Conservation (phyloP, 306 rosid species). For the Quercus bicolor region DNA sequence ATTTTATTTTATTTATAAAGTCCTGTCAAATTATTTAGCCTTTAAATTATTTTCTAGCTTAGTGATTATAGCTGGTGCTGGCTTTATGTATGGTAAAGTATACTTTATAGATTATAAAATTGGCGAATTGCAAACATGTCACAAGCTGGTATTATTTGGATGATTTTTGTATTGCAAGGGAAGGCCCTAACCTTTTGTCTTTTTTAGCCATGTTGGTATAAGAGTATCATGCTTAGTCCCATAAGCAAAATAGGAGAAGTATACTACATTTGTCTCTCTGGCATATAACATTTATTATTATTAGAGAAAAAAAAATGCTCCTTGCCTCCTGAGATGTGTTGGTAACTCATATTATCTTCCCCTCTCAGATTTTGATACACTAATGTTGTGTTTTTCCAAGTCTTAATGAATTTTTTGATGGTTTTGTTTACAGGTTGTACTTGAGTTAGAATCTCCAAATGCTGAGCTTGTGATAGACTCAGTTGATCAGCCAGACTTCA, state of each 20-base stretch:
- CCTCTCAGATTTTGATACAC: not conserved
- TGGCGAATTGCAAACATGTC: not conserved
- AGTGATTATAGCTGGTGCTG: not conserved
- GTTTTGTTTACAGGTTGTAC: constrained; percentile 46
- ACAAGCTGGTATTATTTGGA: not conserved
- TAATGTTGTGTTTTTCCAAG: not conserved
- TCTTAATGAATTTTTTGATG: not conserved
- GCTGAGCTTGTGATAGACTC: constrained; percentile 48
- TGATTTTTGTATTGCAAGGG: not conserved
- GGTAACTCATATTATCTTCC: not conserved
- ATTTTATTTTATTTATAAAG: no score
- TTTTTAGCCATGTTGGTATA: not conserved
- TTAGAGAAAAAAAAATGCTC: not conserved
- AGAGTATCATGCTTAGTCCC: not conserved
- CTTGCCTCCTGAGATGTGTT: not conserved
- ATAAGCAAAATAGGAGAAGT: not conserved
- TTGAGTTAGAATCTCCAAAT: constrained; percentile 77
- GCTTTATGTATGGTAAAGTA: not conserved
- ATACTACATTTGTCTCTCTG: not conserved
- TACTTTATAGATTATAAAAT: not conserved
- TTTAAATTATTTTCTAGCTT: not conserved
- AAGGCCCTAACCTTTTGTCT: not conserved
- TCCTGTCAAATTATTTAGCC: not conserved
- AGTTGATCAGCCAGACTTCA: constrained; percentile 61
- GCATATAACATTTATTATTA: not conserved